A percentile compares a stretch with the other conserved stretches of the same genome.
Conservation (phyloP, 345 rosid species). For the Citrus unshiu region DNA sequence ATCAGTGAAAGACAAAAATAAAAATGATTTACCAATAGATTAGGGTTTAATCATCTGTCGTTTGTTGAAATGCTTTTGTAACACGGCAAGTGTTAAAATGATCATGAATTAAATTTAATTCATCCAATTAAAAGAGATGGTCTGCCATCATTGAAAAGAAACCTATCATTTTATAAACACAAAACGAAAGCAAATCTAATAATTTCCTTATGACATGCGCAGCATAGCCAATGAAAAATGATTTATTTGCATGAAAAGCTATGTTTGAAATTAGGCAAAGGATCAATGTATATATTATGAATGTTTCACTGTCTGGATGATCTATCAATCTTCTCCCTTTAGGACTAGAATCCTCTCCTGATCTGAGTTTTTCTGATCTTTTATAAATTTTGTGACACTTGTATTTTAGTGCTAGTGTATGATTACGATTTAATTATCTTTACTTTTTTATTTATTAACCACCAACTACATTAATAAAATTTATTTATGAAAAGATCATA, state of each 20-base stretch:
- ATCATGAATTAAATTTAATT: background rate
- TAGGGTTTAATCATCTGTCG: background rate
- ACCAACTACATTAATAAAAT: too few species aligned
- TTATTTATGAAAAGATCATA: too few species aligned
- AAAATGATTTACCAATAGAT: background rate
- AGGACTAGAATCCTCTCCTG: rapidly evolving
- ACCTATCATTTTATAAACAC: slow-evolving; percentile 14
- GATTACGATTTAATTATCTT: too few species aligned
- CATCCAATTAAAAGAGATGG: slow-evolving; percentile 17
- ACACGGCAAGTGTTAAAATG: background rate
- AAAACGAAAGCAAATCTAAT: slow-evolving; percentile 21
- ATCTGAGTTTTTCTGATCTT: rapidly evolving
- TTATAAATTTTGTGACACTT: too few species aligned
- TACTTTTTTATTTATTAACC: too few species aligned
- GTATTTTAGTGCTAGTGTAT: too few species aligned
- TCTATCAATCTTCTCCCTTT: slow-evolving; percentile 6
- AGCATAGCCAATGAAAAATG: slow-evolving; percentile 25
- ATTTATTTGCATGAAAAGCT: slow-evolving; percentile 27
- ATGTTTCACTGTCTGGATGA: slow-evolving; percentile 12
- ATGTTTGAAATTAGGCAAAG: background rate
- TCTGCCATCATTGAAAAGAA: slow-evolving; percentile 40
- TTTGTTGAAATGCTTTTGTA: slow-evolving; percentile 20
- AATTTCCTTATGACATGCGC: slow-evolving; percentile 22
- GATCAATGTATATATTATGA: background rate
- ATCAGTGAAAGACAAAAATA: slow-evolving; percentile 22